Percentiles rank a stretch among this genome's conserved stretches.
Evolutionary conservation across 176 grass and related monocot species (phyloP).

Genomic region (Triticum turgidum): DNA sequence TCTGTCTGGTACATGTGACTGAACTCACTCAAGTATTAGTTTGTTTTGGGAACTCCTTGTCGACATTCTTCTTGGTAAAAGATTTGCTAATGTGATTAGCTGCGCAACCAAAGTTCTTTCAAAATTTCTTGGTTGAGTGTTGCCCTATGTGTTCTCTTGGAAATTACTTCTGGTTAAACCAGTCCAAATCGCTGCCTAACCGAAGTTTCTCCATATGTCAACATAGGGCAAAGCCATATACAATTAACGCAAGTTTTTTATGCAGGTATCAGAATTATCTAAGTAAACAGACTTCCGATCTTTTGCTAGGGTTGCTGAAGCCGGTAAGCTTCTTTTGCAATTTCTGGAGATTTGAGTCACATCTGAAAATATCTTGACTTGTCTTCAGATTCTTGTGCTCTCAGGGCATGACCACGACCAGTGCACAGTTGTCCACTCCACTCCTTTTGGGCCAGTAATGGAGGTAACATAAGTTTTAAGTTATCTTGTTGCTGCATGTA

Average conservation of each 20-base stretch:
- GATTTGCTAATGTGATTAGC: neutral
- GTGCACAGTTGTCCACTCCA: slow-evolving; percentile 75
- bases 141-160: neutral
- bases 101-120: neutral
- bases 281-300: slow-evolving; percentile 79
- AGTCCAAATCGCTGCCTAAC: neutral
- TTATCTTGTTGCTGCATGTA: neutral
- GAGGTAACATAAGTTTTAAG: slow-evolving; percentile 54
- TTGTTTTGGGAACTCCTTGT: slow-evolving; percentile 11
- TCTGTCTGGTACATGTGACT: neutral
- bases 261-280: slow-evolving; percentile 96
- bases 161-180: slow-evolving; percentile 20
- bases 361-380: slow-evolving; percentile 9
- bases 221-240: neutral
- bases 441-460: slow-evolving; percentile 51
- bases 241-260: slow-evolving; percentile 22
- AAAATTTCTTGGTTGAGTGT: neutral
- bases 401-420: slow-evolving; percentile 98
- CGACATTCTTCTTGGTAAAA: slow-evolving; percentile 15
- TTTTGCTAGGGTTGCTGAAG: slow-evolving; percentile 69
- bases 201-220: slow-evolving; percentile 14
- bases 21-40: slow-evolving; percentile 6
- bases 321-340: slow-evolving; percentile 58
- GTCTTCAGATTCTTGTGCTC: slow-evolving; percentile 75
- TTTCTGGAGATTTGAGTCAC: slow-evolving; percentile 22